Evolutionary conservation across 495 filamentous ascomycete species (phyloP).

Genomic region (Trichoderma erinaceum): DNA sequence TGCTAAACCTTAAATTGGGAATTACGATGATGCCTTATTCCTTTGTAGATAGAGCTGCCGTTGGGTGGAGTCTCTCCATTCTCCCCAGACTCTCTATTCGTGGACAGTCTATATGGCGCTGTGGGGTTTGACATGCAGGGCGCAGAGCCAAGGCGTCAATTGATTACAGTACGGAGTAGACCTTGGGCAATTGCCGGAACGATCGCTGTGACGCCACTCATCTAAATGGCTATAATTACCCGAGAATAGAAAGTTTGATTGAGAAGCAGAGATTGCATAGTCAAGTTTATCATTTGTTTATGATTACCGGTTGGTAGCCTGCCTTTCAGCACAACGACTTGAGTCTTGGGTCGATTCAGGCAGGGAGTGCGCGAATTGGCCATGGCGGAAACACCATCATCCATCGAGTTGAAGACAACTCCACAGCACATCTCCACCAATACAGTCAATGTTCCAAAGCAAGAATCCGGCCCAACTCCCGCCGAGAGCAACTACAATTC

Average conservation of each 20-base stretch:
- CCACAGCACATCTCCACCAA: background rate
- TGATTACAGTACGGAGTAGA: background rate
- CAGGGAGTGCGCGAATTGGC: background rate
- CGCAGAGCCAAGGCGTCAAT: background rate
- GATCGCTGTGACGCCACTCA: background rate
- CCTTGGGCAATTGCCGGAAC: no score
- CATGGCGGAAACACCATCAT: background rate
- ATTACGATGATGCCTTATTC: background rate
- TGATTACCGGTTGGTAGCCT: no score
- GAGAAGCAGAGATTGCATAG: no score
- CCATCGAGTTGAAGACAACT: background rate
- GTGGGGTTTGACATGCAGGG: conserved; percentile 7
- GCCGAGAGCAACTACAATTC: background rate
- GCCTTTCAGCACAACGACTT: no score
- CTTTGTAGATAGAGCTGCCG: no score
- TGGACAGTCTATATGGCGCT: background rate
- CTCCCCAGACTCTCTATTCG: background rate
- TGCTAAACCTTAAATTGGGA: no score
- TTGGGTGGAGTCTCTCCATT: no score
- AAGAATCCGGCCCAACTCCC: background rate
- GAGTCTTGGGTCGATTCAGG: background rate
- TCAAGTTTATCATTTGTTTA: no score
- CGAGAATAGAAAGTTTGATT: background rate
- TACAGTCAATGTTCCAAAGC: background rate
- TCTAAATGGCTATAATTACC: background rate